Percentiles rank a stretch among this genome's conserved stretches.
Conservation (phyloP, 768 basidiomycete species). For the Suillus plorans region DNA sequence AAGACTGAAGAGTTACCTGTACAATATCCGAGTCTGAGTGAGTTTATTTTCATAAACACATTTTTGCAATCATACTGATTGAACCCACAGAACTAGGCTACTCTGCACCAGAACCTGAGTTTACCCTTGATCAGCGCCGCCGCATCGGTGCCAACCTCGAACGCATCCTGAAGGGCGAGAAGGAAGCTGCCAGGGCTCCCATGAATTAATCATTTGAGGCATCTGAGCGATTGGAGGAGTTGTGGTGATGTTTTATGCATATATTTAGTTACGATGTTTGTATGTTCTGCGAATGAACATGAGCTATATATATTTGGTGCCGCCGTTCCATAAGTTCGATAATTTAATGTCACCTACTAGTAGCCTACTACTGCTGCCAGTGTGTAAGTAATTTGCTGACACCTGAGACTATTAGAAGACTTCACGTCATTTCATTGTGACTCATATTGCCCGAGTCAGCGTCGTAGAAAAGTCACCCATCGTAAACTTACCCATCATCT, state of each 20-base stretch:
- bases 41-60: conserved; percentile 28
- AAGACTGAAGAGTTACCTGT: conserved; percentile 53
- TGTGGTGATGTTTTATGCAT: neutral
- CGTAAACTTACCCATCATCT: neutral
- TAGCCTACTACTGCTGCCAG: neutral
- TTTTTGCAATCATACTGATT: neutral
- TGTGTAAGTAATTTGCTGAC: neutral
- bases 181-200: conserved; percentile 69
- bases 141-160: conserved; percentile 64
- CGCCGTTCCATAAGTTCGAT: neutral
- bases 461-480: neutral
- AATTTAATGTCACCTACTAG: neutral
- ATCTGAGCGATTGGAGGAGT: neutral
- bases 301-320: too few species aligned
- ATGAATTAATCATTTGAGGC: conserved; percentile 13
- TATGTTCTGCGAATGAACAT: neutral
- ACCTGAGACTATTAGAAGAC: neutral
- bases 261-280: neutral
- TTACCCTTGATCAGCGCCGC: conserved; percentile 60
- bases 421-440: neutral
- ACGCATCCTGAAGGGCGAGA: conserved; percentile 54
- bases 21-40: conserved; percentile 68
- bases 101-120: conserved; percentile 48
- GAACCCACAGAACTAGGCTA: conserved; percentile 60
- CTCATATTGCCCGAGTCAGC: neutral